Conservation (phyloP, 1,284 basidiomycete species). For the Microbotryum saponariae region DNA sequence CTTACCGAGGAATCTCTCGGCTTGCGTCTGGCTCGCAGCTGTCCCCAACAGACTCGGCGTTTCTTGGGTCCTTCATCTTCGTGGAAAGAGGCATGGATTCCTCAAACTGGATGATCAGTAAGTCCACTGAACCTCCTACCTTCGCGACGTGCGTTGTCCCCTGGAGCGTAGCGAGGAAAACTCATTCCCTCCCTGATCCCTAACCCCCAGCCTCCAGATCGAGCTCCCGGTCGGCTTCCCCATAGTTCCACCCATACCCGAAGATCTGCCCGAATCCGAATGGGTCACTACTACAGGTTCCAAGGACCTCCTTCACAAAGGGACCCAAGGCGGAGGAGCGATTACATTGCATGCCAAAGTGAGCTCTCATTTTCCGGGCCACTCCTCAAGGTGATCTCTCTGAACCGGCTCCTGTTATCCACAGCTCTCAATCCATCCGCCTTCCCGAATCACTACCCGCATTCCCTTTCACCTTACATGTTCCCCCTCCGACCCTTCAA, state of each 20-base stretch:
- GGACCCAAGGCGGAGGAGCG: not conserved
- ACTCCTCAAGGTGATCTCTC: too few species aligned
- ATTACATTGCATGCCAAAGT: not conserved
- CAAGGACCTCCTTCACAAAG: not conserved
- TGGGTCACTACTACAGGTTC: slow-evolving; percentile 9
- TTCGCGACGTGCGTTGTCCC: too few species aligned
- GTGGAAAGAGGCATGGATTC: slow-evolving; percentile 10
- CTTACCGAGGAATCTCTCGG: not conserved
- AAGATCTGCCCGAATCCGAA: not conserved
- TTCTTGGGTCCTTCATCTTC: slow-evolving; percentile 11
- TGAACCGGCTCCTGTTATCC: too few species aligned
- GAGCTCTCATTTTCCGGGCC: not conserved
- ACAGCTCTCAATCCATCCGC: too few species aligned
- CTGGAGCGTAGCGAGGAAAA: too few species aligned
- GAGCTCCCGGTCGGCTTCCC: slow-evolving; percentile 19
- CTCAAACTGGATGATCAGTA: slow-evolving; percentile 20
- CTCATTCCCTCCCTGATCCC: not conserved
- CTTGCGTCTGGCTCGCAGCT: not conserved
- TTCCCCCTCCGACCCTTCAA: too few species aligned
- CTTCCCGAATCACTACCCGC: too few species aligned
- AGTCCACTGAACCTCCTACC: not conserved
- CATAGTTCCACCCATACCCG: not conserved
- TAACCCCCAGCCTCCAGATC: slow-evolving; percentile 3
- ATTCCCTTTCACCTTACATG: too few species aligned
- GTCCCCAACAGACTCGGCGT: slow-evolving; percentile 6